Conservation (phyloP, 2,329 filamentous ascomycete species). For the Pyrenochaeta sp. region DNA sequence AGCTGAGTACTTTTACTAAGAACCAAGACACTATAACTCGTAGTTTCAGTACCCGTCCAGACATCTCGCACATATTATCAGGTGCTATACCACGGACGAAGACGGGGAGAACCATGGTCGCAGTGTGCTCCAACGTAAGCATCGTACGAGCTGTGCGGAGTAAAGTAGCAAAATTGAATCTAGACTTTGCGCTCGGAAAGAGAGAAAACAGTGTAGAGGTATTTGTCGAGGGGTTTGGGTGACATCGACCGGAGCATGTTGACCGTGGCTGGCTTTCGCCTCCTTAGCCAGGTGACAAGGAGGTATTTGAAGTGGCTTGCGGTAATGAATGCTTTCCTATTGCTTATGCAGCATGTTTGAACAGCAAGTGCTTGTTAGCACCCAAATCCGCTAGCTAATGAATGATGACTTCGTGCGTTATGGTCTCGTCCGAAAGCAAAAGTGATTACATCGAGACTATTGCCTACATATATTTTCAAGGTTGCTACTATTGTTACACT, state of each 20-base stretch:
- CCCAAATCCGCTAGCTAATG: too few species aligned
- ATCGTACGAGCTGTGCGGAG: slow-evolving; percentile 18
- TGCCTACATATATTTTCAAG: too few species aligned
- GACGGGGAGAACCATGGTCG: slow-evolving; percentile 29
- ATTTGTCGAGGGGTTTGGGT: slow-evolving; percentile 26
- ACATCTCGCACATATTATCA: slow-evolving; percentile 15
- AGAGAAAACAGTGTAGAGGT: slow-evolving; percentile 25
- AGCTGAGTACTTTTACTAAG: slow-evolving; percentile 3
- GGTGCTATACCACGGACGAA: slow-evolving; percentile 3
- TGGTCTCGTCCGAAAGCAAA: too few species aligned
- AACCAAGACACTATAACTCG: slow-evolving; percentile 10
- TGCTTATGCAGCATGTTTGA: too few species aligned
- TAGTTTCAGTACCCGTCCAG: slow-evolving; percentile 23
- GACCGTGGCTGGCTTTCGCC: too few species aligned
- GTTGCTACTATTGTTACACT: too few species aligned
- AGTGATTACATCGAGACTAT: too few species aligned
- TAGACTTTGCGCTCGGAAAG: slow-evolving; percentile 27
- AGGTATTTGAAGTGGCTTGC: too few species aligned
- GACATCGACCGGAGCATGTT: background rate
- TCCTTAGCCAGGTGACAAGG: too few species aligned
- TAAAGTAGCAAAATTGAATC: slow-evolving; percentile 26
- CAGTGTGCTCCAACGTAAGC: slow-evolving; percentile 27
- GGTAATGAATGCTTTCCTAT: too few species aligned
- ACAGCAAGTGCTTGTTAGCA: too few species aligned
- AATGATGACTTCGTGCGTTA: too few species aligned